Evolutionary conservation across 106 monocot genomes (phyloP), one percentile per base, ranked within the genome.

Genomic region (Triglochin maritima): DNA sequence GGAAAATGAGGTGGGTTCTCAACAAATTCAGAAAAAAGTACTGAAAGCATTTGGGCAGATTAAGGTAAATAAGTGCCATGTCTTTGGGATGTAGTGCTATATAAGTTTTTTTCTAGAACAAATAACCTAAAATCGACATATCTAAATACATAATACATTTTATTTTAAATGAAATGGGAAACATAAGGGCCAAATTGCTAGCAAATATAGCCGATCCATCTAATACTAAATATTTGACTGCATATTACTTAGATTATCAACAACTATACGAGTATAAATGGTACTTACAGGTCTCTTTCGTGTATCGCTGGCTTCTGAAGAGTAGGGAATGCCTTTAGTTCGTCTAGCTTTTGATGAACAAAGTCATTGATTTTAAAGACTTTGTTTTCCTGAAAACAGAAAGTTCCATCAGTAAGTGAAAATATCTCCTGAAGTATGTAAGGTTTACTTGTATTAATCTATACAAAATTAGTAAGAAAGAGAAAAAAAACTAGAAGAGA

Each of bases 361-460:
- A 69, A 69, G 15, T 47, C 57, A 58, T 69, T 57, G 41, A 69
- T 69, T 4, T 69, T 69, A 47, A 69, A 69, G 5, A 57, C 55
- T 57, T 57, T 69, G 57, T 69, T 69, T 17, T 69, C 46, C 69
- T 69, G 57, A 17, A 12, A 57, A 12, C 56, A 57, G 17, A 64
- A 48, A 2, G 10, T 11, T 17, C 60, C 41, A 61, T 9, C 16
- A 61, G 10, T 7, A 15, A 57, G 57, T 57, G 57, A 5, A 3
- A 57, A 57, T 17, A 14, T 5, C 57, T 2, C 57, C 13, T 57
- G 57, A 7, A 57, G 17, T 14, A 57, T 57, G 17, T 57, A 57
- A 57, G 56, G 56, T 57, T 57, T 57, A 14, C 2, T 4, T 2
- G 14, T 57, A 57, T 57, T 57, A 17, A 14, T 57, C 57, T 8